These are phyloP conservation scores for Gossypium davidsonii DNA, from an alignment of 441 rosid species.

Conservation along the genomic window DNA sequence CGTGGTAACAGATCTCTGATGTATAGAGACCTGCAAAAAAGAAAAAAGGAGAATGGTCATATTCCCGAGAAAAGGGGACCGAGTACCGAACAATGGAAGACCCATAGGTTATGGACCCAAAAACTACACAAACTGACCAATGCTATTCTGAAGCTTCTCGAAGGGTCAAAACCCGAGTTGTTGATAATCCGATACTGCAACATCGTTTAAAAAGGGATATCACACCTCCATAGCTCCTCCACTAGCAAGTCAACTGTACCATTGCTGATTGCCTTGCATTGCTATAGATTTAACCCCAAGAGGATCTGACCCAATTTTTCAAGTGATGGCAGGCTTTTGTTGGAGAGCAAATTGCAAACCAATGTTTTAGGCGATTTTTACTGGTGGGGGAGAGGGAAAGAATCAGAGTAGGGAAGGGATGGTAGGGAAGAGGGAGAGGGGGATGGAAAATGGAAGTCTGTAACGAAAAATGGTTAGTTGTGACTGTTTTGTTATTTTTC, in stretches of 20 bases:
- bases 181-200: background rate
- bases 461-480: too few species aligned
- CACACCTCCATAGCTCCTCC: constrained; percentile 73
- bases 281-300: constrained; percentile 67
- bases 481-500: too few species aligned
- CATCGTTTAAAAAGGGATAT: constrained; percentile 47
- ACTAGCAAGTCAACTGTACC: constrained; percentile 47
- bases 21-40: constrained; percentile 37
- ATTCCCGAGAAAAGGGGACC: constrained; percentile 34
- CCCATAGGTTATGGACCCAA: constrained; percentile 55
- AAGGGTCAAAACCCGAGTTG: background rate
- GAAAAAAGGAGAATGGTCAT: constrained; percentile 24
- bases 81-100: constrained; percentile 26
- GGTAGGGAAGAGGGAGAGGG: too few species aligned
- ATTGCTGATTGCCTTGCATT: constrained; percentile 55
- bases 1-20: constrained; percentile 31
- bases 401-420: too few species aligned
- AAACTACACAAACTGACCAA: constrained; percentile 37
- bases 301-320: constrained; percentile 48
- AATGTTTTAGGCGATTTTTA: too few species aligned
- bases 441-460: too few species aligned
- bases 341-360: constrained; percentile 52
- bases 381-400: too few species aligned
- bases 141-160: constrained; percentile 16
- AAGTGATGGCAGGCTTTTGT: constrained; percentile 48